phyloP scores from a whole-genome alignment of 768 basidiomycete species.

The Leccinum truebloodii region DNA sequence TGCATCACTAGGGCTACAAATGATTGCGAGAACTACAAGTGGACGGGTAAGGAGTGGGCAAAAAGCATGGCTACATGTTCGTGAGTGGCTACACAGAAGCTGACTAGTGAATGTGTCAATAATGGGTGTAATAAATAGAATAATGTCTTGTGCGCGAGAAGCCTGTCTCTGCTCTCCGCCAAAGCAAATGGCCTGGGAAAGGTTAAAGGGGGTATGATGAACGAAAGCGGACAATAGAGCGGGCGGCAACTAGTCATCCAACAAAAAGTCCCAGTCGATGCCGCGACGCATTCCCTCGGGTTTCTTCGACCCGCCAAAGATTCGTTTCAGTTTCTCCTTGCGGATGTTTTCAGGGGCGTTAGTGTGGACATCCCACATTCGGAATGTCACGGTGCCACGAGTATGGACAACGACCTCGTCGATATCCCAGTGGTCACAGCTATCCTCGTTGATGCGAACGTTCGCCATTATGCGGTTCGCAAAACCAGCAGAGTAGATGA shows the following conservation, averaged over 20 bases:
- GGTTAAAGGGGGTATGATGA: conserved; percentile 12
- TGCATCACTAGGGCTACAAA: conserved; percentile 27
- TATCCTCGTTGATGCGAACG: conserved; percentile 47
- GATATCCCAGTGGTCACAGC: conserved; percentile 38
- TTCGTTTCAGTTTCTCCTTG: conserved; percentile 62
- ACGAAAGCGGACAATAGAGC: conserved; percentile 10
- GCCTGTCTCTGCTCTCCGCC: conserved; percentile 12
- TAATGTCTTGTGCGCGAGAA: conserved; percentile 9
- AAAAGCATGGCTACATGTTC: conserved; percentile 28
- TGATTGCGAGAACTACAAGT: conserved; percentile 23
- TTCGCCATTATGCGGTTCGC: conserved; percentile 64
- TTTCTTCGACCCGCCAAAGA: conserved; percentile 60
- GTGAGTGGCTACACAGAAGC: conserved; percentile 24
- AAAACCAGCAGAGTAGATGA: conserved; percentile 70
- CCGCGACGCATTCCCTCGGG: conserved; percentile 42
- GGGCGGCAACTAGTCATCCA: conserved; percentile 55
- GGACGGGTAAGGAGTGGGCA: conserved; percentile 11
- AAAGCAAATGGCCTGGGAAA: conserved; percentile 6
- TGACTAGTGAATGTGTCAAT: conserved; percentile 11
- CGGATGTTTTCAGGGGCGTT: conserved; percentile 61
- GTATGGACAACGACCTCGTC: conserved; percentile 68
- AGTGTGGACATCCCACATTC: conserved; percentile 78
- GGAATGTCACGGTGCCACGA: conserved; percentile 61
- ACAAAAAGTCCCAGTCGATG: conserved; percentile 79
- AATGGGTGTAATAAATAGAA: conserved; percentile 22